A percentile compares a stretch with the other conserved stretches of the same genome.
These are phyloP conservation scores for Leccinum sublutescens DNA, from an alignment of 768 basidiomycete genomes.

Conservation along the genomic window DNA sequence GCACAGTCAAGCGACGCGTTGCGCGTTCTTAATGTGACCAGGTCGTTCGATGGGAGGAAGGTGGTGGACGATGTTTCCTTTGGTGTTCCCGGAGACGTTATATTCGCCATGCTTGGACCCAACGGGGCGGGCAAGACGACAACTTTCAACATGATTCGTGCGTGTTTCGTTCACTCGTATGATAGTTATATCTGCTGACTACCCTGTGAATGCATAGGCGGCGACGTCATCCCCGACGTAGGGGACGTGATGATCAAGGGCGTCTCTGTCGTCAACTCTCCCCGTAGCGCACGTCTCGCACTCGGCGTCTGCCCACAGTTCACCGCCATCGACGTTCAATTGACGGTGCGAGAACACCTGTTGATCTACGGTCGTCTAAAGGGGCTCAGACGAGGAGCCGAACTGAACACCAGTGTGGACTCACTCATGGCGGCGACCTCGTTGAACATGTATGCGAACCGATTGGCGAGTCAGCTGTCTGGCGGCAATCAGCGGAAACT, in stretches of 20 bases:
- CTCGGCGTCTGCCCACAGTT: slow-evolving; percentile 85
- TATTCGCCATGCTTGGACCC: slow-evolving; percentile 75
- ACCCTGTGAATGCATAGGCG: slow-evolving; percentile 41
- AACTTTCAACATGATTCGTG: slow-evolving; percentile 77
- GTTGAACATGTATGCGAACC: slow-evolving; percentile 58
- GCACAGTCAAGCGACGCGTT: slow-evolving; percentile 53
- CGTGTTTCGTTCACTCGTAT: slow-evolving; percentile 22
- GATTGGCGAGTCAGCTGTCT: slow-evolving; percentile 70
- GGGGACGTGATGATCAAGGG: slow-evolving; percentile 72
- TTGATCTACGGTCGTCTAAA: slow-evolving; percentile 71
- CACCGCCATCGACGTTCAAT: slow-evolving; percentile 75
- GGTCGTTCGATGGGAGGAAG: slow-evolving; percentile 51
- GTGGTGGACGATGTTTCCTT: slow-evolving; percentile 77
- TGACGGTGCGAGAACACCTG: slow-evolving; percentile 78
- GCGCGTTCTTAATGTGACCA: slow-evolving; percentile 61
- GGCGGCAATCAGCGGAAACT: slow-evolving; percentile 81
- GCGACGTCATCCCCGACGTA: slow-evolving; percentile 61
- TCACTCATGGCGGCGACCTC: slow-evolving; percentile 58
- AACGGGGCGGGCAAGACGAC: slow-evolving; percentile 87
- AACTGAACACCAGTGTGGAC: slow-evolving; percentile 53
- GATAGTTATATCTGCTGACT: not conserved
- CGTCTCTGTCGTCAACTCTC: slow-evolving; percentile 61
- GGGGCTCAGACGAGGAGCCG: slow-evolving; percentile 51
- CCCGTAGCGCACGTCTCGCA: slow-evolving; percentile 60
- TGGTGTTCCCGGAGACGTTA: slow-evolving; percentile 57